Evolutionary conservation across 1,284 basidiomycete species (phyloP).

Genomic region (Crocinoboletus sp.): DNA sequence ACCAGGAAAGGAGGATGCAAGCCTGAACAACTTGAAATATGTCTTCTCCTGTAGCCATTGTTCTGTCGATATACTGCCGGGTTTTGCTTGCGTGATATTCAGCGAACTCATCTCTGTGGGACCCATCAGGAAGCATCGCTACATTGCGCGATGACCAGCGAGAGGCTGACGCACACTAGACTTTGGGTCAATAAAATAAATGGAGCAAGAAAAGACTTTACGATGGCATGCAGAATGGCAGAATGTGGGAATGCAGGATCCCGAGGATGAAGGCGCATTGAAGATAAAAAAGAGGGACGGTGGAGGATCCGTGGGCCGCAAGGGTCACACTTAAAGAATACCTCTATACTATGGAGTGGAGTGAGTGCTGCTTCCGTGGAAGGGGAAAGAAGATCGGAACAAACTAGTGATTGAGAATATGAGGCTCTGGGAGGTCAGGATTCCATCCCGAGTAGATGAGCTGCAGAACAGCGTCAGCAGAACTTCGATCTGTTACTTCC

Average conservation of each 20-base stretch:
- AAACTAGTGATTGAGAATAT: constrained; percentile 68
- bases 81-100: constrained; percentile 82
- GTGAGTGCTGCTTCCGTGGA: constrained; percentile 1
- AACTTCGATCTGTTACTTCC: constrained; percentile 33
- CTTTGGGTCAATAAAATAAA: constrained; percentile 16
- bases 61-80: constrained; percentile 77
- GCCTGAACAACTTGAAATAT: constrained; percentile 84
- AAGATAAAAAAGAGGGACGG: constrained; percentile 69
- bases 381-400: constrained; percentile 28
- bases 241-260: constrained; percentile 78
- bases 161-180: constrained; percentile 76
- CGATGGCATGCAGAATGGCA: constrained; percentile 79
- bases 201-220: constrained; percentile 22
- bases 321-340: constrained; percentile 80
- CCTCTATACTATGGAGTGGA: constrained; percentile 52
- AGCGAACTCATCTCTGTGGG: constrained; percentile 71
- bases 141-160: constrained; percentile 72
- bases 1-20: constrained; percentile 79
- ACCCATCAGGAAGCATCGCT: constrained; percentile 63
- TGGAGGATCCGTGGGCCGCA: constrained; percentile 78
- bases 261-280: constrained; percentile 68
- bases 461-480: constrained; percentile 52
- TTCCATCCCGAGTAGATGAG: constrained; percentile 76
- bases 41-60: constrained; percentile 78
- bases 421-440: constrained; percentile 70